These are phyloP conservation scores for Flaveria sonorensis DNA, from an alignment of 129 eudicot genomes.

Conservation along the genomic window DNA sequence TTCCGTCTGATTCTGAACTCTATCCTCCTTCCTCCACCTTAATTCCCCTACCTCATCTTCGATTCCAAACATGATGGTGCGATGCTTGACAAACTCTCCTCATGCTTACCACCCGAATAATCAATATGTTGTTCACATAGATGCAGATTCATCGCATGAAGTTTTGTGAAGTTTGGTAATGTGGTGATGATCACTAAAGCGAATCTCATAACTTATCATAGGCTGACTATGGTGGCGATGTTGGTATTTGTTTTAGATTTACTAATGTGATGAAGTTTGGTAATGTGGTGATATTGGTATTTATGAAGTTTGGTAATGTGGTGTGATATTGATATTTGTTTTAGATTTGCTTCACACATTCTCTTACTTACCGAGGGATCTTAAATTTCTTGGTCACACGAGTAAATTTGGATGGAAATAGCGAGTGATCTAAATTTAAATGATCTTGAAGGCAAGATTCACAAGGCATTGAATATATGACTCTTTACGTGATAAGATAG, in stretches of 20 bases:
- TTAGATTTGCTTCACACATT: constrained; percentile 59
- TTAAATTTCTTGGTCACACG: too few species aligned
- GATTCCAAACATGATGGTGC: constrained; percentile 67
- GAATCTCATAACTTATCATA: constrained; percentile 80
- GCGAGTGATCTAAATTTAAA: too few species aligned
- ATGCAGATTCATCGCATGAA: constrained; percentile 59
- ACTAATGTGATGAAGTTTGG: too few species aligned
- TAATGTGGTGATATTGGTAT: too few species aligned
- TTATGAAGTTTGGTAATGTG: too few species aligned
- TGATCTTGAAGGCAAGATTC: too few species aligned
- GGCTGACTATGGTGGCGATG: constrained; percentile 84
- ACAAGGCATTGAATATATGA: too few species aligned
- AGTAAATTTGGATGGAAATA: too few species aligned
- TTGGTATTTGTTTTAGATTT: constrained; percentile 43
- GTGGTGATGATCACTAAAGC: constrained; percentile 80
- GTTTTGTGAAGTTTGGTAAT: constrained; percentile 57
- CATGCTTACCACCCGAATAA: constrained; percentile 81
- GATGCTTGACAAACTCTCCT: constrained; percentile 62
- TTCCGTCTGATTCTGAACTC: constrained; percentile 51
- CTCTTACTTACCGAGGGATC: not conserved
- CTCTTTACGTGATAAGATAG: too few species aligned
- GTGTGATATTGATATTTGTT: too few species aligned
- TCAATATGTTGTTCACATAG: constrained; percentile 70
- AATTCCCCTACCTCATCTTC: constrained; percentile 77
- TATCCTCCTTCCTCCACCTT: constrained; percentile 63